Evolutionary conservation across 164 flowering plant species (phyloP).

Genomic region (Taxillus chinensis): DNA sequence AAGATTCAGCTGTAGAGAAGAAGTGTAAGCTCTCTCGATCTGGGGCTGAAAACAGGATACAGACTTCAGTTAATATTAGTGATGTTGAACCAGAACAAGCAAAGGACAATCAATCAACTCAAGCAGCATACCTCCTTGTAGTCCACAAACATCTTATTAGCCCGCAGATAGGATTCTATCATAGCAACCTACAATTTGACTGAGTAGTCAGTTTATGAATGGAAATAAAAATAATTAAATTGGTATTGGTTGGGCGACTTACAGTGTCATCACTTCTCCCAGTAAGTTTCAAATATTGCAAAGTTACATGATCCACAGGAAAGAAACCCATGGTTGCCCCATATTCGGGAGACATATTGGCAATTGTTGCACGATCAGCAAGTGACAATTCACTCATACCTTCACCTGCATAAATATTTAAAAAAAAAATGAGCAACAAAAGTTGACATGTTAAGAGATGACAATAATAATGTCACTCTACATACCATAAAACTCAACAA

Average conservation of each 20-base stretch:
- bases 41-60: constrained; percentile 41
- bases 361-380: constrained; percentile 83
- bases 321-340: constrained; percentile 97
- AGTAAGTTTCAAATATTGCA: constrained; percentile 72
- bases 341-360: constrained; percentile 84
- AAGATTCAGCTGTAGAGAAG: constrained; percentile 56
- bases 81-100: background rate
- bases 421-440: background rate
- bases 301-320: constrained; percentile 81
- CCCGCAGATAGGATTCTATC: constrained; percentile 73
- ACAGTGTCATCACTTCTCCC: constrained; percentile 89
- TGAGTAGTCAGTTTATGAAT: background rate
- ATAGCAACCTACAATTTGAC: constrained; percentile 36
- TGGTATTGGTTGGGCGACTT: constrained; percentile 11
- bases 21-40: constrained; percentile 52
- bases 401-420: constrained; percentile 11
- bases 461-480: background rate
- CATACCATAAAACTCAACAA: constrained; percentile 85
- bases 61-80: background rate
- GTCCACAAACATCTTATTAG: constrained; percentile 84
- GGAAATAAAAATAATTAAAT: background rate
- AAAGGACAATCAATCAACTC: background rate
- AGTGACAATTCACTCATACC: constrained; percentile 74
- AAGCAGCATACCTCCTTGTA: constrained; percentile 48
- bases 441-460: background rate